phyloP scores from a whole-genome alignment of 805 yeast genomes.

The Helenozyma baotianmanensis region DNA sequence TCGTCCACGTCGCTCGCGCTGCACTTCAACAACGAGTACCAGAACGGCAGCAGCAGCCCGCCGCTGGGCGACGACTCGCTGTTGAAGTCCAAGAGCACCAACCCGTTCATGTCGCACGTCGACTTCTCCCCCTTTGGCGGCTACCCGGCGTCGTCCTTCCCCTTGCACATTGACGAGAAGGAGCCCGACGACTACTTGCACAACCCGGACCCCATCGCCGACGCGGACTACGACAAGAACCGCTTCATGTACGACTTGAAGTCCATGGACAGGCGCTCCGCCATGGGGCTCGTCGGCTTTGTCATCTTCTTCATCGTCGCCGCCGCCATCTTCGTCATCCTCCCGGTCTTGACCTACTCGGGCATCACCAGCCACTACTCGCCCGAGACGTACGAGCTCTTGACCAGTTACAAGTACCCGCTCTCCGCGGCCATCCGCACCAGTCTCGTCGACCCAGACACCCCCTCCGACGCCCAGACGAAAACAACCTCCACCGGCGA shows the following conservation, averaged over 20 bases:
- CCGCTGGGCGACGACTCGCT: conserved; percentile 19
- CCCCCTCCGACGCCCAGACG: conserved; percentile 28
- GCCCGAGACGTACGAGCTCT: conserved; percentile 14
- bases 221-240: conserved; percentile 76
- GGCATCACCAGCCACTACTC: conserved; percentile 46
- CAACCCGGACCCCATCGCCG: conserved; percentile 93
- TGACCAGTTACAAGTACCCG: conserved; percentile 29
- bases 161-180: conserved; percentile 84
- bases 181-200: conserved; percentile 94
- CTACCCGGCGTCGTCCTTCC: conserved; percentile 89
- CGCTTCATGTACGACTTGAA: conserved; percentile 62
- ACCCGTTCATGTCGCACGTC: conserved; percentile 41
- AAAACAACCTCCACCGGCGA: conserved; percentile 47
- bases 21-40: conserved; percentile 6
- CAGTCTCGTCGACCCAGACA: conserved; percentile 37
- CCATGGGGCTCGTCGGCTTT: conserved; percentile 60
- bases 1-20: conserved; percentile 39
- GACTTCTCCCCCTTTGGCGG: conserved; percentile 94
- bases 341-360: conserved; percentile 82
- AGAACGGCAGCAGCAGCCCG: conserved; percentile 6
- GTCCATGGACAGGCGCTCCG: conserved; percentile 58
- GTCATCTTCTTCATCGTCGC: conserved; percentile 56
- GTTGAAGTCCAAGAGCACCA: conserved; percentile 17
- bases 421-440: conserved; percentile 33
- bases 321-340: conserved; percentile 62